phyloP scores from a whole-genome alignment of 2,329 filamentous ascomycete species.

The Alternaria incomplexa region DNA sequence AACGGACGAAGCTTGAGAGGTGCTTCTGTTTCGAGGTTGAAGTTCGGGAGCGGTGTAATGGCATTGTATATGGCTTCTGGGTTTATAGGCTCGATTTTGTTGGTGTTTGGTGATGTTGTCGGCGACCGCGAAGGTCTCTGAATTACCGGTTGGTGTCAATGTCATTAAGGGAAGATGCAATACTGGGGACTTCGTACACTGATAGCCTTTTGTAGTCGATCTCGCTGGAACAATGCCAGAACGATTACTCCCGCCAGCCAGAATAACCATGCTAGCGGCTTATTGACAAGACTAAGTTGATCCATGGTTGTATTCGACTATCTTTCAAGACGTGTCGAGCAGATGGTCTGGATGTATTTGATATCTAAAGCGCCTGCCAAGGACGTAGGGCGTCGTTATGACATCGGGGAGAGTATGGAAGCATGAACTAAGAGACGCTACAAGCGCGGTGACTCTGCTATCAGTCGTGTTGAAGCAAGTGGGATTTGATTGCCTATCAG shows the following conservation, averaged over 20 bases:
- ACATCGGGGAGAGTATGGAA: neutral
- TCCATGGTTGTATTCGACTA: neutral
- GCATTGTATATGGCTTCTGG: constrained; percentile 45
- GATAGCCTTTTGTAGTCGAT: neutral
- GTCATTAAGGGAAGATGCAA: neutral
- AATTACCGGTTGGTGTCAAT: neutral
- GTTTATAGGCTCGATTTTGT: neutral
- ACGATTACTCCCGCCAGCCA: neutral
- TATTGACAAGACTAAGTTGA: neutral
- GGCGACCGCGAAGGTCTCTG: neutral
- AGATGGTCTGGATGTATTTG: neutral
- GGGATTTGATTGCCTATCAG: constrained; percentile 8
- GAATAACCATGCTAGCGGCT: neutral
- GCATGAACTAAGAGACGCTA: neutral
- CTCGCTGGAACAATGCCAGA: neutral
- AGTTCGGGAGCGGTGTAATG: constrained; percentile 56
- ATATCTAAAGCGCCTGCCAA: neutral
- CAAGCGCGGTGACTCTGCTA: neutral
- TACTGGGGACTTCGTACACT: neutral
- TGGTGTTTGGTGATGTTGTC: neutral
- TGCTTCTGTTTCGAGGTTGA: constrained; percentile 59
- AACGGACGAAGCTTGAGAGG: constrained; percentile 64
- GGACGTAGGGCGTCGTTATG: neutral
- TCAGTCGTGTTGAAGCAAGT: neutral
- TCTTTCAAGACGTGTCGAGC: neutral